A percentile compares a stretch with the other conserved stretches of the same genome.
phyloP scores from a whole-genome alignment of 441 rosid species.

The Syzygium syzygioides region DNA sequence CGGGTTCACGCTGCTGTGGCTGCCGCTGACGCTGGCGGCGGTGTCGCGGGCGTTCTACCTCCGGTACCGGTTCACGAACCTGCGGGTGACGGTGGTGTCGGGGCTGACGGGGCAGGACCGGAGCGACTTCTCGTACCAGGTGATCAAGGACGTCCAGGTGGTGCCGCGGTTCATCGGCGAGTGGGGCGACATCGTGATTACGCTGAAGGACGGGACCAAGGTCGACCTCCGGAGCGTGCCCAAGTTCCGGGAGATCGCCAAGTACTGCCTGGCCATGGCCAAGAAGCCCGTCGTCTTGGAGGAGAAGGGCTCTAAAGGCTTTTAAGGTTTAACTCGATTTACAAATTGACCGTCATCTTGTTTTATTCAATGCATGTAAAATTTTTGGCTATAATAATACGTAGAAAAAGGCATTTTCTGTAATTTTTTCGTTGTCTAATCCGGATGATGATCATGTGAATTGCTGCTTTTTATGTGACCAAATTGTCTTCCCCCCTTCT shows the following conservation, averaged over 20 bases:
- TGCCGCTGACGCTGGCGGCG: constrained; percentile 81
- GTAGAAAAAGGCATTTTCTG: neutral
- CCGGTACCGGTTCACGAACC: constrained; percentile 88
- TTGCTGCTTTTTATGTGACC: neutral
- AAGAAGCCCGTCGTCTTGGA: constrained; percentile 46
- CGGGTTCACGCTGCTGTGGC: constrained; percentile 84
- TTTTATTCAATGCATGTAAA: neutral
- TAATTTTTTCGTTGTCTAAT: neutral
- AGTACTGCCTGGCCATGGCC: constrained; percentile 68
- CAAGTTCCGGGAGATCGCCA: constrained; percentile 76
- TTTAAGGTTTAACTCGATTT: constrained; percentile 10
- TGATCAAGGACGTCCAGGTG: constrained; percentile 76
- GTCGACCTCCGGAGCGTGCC: constrained; percentile 89
- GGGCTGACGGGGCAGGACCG: constrained; percentile 82
- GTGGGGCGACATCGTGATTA: constrained; percentile 82
- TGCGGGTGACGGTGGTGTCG: constrained; percentile 87
- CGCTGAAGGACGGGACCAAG: constrained; percentile 68
- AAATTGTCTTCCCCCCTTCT: neutral
- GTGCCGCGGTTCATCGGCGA: constrained; percentile 92
- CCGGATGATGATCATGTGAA: neutral
- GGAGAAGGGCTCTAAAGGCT: constrained; percentile 55
- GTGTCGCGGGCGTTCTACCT: constrained; percentile 69
- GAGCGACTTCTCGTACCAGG: constrained; percentile 84
- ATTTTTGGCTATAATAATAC: neutral
- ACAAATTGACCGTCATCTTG: neutral